Evolutionary conservation across 2,329 filamentous ascomycete genomes (phyloP).

Genomic region (Neofusicoccum kwambonambiense): DNA sequence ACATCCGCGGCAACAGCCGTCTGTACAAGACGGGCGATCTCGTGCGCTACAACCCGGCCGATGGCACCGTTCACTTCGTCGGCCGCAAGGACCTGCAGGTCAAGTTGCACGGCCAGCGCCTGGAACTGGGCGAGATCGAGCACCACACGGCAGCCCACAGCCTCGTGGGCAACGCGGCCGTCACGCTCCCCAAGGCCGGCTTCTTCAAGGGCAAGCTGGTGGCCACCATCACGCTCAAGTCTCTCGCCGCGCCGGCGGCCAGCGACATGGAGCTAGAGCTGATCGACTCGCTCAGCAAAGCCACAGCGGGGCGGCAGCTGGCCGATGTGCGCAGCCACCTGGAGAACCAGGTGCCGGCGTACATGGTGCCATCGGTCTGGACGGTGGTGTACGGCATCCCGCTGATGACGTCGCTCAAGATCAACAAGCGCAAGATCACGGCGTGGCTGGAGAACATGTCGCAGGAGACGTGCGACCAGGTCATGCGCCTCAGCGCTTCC

Average conservation of each 20-base stretch:
- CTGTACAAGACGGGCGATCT: conserved; percentile 3
- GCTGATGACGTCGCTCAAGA: conserved; percentile 37
- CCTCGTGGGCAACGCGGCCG: conserved; percentile 19
- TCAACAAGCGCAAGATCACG: conserved; percentile 24
- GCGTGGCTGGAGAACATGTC: conserved; percentile 1
- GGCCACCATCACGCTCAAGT: background rate
- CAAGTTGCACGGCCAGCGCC: background rate
- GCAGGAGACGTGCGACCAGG: conserved; percentile 15
- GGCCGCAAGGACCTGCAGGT: conserved; percentile 31
- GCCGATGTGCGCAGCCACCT: conserved; percentile 11
- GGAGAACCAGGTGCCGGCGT: conserved; percentile 29
- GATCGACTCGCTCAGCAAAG: conserved; percentile 10
- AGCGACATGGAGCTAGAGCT: conserved; percentile 2
- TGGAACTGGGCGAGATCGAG: conserved; percentile 11
- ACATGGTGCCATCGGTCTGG: conserved; percentile 42
- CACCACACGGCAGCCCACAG: conserved; percentile 28
- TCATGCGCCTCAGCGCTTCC: conserved; percentile 31
- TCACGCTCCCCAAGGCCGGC: conserved; percentile 37
- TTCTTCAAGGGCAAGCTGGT: conserved; percentile 6
- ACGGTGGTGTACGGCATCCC: conserved; percentile 39
- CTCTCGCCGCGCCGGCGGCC: background rate
- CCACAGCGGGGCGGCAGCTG: conserved; percentile 25
- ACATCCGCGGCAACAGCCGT: background rate
- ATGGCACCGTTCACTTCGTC: conserved; percentile 37
- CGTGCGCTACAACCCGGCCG: conserved; percentile 29